phyloP scores from a whole-genome alignment of 352 stramenopile genomes.

The Pythium rishiriense region DNA sequence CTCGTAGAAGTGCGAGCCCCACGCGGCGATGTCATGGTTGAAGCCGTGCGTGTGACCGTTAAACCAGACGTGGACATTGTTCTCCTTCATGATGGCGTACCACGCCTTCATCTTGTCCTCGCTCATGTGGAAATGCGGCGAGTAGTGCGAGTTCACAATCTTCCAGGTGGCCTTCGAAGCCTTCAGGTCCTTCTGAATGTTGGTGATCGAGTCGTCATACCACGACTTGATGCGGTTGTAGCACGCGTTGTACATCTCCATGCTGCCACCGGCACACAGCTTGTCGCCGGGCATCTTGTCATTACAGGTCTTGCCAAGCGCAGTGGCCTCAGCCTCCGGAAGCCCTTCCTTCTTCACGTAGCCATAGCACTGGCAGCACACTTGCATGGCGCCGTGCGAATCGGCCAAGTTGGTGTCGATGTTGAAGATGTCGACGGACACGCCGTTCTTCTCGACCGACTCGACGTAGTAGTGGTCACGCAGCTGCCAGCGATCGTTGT shows the following conservation, averaged over 20 bases:
- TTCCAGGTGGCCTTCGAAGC: slow-evolving; percentile 82
- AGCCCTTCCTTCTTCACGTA: slow-evolving; percentile 73
- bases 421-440: slow-evolving; percentile 89
- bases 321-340: slow-evolving; percentile 43
- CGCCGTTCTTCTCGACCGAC: slow-evolving; percentile 68
- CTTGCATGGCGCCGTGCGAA: slow-evolving; percentile 81
- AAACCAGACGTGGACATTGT: slow-evolving; percentile 74
- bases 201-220: slow-evolving; percentile 71
- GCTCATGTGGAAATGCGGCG: slow-evolving; percentile 88
- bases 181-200: slow-evolving; percentile 70
- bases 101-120: slow-evolving; percentile 89
- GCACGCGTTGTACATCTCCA: slow-evolving; percentile 79
- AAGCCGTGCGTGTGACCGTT: slow-evolving; percentile 89
- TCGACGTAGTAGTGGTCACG: slow-evolving; percentile 88
- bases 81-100: slow-evolving; percentile 82
- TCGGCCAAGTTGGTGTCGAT: slow-evolving; percentile 87
- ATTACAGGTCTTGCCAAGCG: slow-evolving; percentile 72
- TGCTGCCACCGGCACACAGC: slow-evolving; percentile 65
- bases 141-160: slow-evolving; percentile 90
- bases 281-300: slow-evolving; percentile 59
- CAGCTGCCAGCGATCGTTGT: slow-evolving; percentile 77
- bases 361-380: slow-evolving; percentile 89
- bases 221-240: slow-evolving; percentile 71
- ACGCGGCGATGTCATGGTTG: slow-evolving; percentile 84
- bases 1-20: slow-evolving; percentile 88